Conservation (phyloP, 768 basidiomycete genomes). For the Daedaleopsis sinensis region DNA sequence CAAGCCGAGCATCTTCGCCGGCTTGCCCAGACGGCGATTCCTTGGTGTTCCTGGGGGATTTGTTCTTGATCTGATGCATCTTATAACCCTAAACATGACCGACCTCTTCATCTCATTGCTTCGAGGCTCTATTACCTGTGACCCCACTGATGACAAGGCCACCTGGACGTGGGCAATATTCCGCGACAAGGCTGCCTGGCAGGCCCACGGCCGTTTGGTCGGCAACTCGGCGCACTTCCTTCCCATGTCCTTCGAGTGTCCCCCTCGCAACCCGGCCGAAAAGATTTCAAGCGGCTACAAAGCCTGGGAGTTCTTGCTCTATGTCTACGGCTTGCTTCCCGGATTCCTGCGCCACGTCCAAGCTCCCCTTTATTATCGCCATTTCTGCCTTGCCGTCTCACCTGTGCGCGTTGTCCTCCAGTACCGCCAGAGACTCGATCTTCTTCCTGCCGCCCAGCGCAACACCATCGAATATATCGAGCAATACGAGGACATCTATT, state of each 20-base stretch:
- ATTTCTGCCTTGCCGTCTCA: conserved; percentile 32
- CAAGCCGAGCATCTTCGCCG: conserved; percentile 40
- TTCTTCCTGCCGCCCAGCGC: conserved; percentile 27
- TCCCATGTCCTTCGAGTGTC: conserved; percentile 44
- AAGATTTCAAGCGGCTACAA: conserved; percentile 42
- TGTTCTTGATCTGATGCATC: conserved; percentile 43
- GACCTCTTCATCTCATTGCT: conserved; percentile 38
- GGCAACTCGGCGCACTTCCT: conserved; percentile 35
- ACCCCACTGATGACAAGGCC: conserved; percentile 23
- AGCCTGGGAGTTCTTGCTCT: conserved; percentile 30
- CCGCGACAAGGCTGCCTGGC: conserved; percentile 31
- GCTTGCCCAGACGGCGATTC: conserved; percentile 19
- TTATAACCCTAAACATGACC: conserved; percentile 37
- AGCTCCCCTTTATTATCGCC: conserved; percentile 25
- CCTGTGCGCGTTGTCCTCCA: conserved; percentile 29
- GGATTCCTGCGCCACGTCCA: conserved; percentile 30
- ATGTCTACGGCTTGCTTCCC: conserved; percentile 29
- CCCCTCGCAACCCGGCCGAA: conserved; percentile 44
- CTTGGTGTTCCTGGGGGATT: not conserved
- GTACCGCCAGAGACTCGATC: conserved; percentile 3
- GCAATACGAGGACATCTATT: conserved; percentile 42
- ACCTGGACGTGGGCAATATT: conserved; percentile 37
- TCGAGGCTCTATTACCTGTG: conserved; percentile 24
- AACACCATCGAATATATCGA: conserved; percentile 29
- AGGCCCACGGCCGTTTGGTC: conserved; percentile 42